phyloP scores from a whole-genome alignment of 164 flowering plant genomes.

The Aristolochia contorta region DNA sequence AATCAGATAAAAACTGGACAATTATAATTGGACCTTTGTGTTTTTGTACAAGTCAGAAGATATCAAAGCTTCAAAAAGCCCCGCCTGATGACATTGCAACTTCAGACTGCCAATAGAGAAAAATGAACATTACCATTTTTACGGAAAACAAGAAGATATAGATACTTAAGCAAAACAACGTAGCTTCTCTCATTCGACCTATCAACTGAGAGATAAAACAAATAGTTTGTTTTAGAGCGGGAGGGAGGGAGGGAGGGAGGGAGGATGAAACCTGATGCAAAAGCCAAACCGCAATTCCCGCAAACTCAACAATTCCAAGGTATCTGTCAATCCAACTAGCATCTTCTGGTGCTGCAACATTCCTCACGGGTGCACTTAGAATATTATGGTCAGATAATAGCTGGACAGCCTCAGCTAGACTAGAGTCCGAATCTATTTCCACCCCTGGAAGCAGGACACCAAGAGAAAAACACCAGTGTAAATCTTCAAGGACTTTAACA shows the following conservation, averaged over 20 bases:
- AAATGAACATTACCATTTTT: neutral
- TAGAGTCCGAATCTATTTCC: constrained; percentile 79
- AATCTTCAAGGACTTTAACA: no score
- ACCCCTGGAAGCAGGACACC: constrained; percentile 31
- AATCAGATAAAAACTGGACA: neutral
- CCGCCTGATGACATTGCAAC: constrained; percentile 30
- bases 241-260: neutral
- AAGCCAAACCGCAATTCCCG: constrained; percentile 94
- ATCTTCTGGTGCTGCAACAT: constrained; percentile 81
- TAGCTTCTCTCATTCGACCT: neutral
- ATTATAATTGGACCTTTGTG: constrained; percentile 44
- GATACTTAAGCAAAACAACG: neutral
- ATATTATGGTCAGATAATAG: constrained; percentile 59
- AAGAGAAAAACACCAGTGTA: neutral
- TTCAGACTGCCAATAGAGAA: constrained; percentile 52
- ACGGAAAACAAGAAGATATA: neutral
- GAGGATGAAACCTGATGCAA: constrained; percentile 77
- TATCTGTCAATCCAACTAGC: constrained; percentile 96
- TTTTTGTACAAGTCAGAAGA: constrained; percentile 79
- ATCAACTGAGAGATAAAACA: neutral
- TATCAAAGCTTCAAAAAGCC: constrained; percentile 67
- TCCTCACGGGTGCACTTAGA: constrained; percentile 87
- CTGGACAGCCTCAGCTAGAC: constrained; percentile 79
- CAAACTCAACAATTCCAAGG: constrained; percentile 86
- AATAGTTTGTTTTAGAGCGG: neutral